Percentiles rank a stretch among this genome's conserved stretches.
Evolutionary conservation across 208 protist genomes (phyloP).

Genomic region (Trichomonas vaginalis): DNA sequence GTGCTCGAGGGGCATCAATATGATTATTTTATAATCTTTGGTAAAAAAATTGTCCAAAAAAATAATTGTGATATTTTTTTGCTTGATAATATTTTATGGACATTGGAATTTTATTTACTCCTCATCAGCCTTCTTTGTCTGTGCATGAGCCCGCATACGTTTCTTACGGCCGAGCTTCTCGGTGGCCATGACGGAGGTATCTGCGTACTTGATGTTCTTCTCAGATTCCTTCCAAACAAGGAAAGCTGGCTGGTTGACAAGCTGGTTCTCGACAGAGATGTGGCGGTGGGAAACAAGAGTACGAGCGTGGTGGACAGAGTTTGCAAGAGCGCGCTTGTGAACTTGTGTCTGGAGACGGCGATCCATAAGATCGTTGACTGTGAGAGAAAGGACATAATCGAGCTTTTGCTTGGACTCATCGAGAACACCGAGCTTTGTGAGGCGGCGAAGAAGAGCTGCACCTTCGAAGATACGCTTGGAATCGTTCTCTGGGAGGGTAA

Average conservation of each 20-base stretch:
- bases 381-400: conserved; percentile 98
- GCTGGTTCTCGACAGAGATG: conserved; percentile 53
- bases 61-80: too few relatives aligned
- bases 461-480: conserved; percentile 84
- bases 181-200: not conserved
- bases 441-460: conserved; percentile 88
- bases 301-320: conserved; percentile 98
- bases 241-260: conserved; percentile 10
- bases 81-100: too few relatives aligned
- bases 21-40: too few relatives aligned
- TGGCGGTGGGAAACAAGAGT: conserved; percentile 95
- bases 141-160: not conserved
- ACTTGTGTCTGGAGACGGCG: conserved; percentile 97
- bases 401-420: conserved; percentile 92
- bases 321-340: conserved; percentile 87
- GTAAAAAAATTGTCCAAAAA: too few relatives aligned
- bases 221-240: conserved; percentile 9
- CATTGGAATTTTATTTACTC: too few relatives aligned
- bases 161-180: not conserved
- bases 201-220: not conserved
- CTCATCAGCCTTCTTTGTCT: not conserved
- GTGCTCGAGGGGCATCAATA: too few relatives aligned
- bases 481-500: conserved; percentile 95
- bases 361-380: conserved; percentile 90
- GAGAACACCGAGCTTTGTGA: conserved; percentile 90